Evolutionary conservation across 2,329 filamentous ascomycete genomes (phyloP), one percentile per base, ranked within the genome.

Genomic region (Aureobasidium leucospermi): DNA sequence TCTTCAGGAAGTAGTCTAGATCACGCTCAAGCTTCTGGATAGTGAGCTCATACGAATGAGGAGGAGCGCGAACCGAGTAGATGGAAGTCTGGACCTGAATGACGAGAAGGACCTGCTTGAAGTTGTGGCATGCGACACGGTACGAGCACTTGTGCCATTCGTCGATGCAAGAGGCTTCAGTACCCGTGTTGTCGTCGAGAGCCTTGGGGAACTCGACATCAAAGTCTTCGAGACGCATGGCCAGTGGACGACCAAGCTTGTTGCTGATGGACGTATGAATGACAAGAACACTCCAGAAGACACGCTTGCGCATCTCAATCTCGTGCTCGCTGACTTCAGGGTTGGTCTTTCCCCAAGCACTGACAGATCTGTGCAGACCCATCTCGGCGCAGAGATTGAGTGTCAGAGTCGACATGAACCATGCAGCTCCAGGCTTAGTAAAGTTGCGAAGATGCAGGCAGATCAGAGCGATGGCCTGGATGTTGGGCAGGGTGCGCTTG

Each of bases 171-270:
- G 65, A 63, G 16, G 83, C 75, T 39, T 89, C 85, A 0, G 81
- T 82, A 0, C 90, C 79, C 32, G 85, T 77, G 65, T 88, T 85
- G 68, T 95, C 90, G 29, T 86, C 79, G 34, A 92, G 79, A 5
- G 84, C 75, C 60, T 88, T 81, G 1, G 89, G 90, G 49, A 90
- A 82, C 62, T 90, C 89, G 38, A 89, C 83, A 66, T 95, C 90
- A 65, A 91, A 87, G 63, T 94, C 89, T 55, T 89, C 84, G 3
- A 85, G 75, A 10, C 84, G 81, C 49, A 94, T 81, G 1, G 86
- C 83, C 81, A 94, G 88, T 1, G 90, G 90, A 15, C 86, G 80
- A 16, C 90, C 90, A 38, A 92, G 82, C 60, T 88, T 89, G 19
- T 88, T 88, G 65, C 85, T 85, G 9, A 93, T 76, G n/a, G 83